Evolutionary conservation across 176 grass and related monocot genomes (phyloP), one percentile per base, ranked within the genome.

Genomic region (Panicum miliaceum): DNA sequence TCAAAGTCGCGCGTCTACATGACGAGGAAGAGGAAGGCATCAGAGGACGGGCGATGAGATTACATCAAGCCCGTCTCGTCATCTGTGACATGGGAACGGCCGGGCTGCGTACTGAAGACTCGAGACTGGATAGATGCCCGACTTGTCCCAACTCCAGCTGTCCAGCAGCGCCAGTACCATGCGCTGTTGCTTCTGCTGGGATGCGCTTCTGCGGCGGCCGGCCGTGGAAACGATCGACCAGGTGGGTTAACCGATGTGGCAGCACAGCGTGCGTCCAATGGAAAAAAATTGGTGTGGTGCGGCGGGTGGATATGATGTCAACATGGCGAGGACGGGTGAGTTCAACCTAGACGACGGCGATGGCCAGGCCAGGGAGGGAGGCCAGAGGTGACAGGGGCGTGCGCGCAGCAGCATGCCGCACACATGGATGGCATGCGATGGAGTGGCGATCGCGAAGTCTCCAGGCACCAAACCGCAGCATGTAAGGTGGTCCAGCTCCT

Each of bases 1-100:
- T 48, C 46, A 25, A 13, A 64, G 63, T 66, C 29, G 27, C 56
- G 38, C 23, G 77, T 42, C 45, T 18, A 40, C 58, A 23, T 45
- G 77, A 64, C 42, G 41, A 80, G 76, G 42, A 72, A 63, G 41
- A 80, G 76, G 42, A 72, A 63, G 45, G 59, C 77, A 75, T 81
- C 68, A 27, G 8, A 36, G 37, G 56, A 72, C 58, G 50, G 29
- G 62, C 18, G 47, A 51, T 34, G 27, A 0, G 6, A 56, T 20
- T 10, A 13, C 32, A 67, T 25, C 32, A 68, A 15, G 6, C 12
- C 12, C 63, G 61, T 56, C 60, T 47, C 61, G 61, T 79, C 77
- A 75, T 54, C 3, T 3, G 27, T 54, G 32, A 56, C 48, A 7
- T 12, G 5, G 16, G 4, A 13, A 1, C 2, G 12, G n/a, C n/a